phyloP scores from a whole-genome alignment of 2,329 filamentous ascomycete species.

The Zarea fungicola region DNA sequence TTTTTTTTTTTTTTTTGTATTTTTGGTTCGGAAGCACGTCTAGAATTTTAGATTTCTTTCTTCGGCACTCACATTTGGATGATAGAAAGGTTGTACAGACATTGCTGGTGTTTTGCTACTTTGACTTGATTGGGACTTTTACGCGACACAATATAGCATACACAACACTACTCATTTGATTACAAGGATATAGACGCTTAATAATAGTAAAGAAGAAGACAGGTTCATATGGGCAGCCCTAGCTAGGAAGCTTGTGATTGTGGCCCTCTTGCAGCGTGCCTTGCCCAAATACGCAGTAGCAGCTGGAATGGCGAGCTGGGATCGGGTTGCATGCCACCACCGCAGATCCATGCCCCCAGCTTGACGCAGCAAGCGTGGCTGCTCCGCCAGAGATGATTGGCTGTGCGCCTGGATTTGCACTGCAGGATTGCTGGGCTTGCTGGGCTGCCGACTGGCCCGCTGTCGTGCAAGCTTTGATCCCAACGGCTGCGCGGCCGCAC shows the following conservation, averaged over 20 bases:
- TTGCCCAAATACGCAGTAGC: too few relatives aligned
- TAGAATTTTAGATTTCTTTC: too few relatives aligned
- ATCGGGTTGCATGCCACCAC: neutral
- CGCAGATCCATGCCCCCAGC: conserved; percentile 1
- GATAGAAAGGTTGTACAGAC: neutral
- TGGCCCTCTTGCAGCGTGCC: too few relatives aligned
- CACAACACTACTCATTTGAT: neutral
- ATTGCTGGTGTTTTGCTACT: neutral
- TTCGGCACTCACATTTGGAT: neutral
- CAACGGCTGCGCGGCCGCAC: too few relatives aligned
- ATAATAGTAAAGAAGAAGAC: neutral
- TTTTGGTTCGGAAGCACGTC: too few relatives aligned
- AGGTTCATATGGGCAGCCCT: too few relatives aligned
- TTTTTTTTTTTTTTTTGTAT: too few relatives aligned
- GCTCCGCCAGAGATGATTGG: neutral
- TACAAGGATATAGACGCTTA: conserved; percentile 7
- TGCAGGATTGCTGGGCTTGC: neutral
- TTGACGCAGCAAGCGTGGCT: neutral
- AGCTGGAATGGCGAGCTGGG: too few relatives aligned
- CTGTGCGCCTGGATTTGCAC: neutral
- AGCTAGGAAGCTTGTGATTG: too few relatives aligned
- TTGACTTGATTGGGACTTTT: too few relatives aligned
- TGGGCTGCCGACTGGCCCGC: neutral
- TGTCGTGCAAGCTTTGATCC: too few relatives aligned
- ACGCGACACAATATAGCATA: too few relatives aligned